These are phyloP conservation scores for Psilocybe cyanescens DNA, from an alignment of 768 basidiomycete species.

Conservation along the genomic window DNA sequence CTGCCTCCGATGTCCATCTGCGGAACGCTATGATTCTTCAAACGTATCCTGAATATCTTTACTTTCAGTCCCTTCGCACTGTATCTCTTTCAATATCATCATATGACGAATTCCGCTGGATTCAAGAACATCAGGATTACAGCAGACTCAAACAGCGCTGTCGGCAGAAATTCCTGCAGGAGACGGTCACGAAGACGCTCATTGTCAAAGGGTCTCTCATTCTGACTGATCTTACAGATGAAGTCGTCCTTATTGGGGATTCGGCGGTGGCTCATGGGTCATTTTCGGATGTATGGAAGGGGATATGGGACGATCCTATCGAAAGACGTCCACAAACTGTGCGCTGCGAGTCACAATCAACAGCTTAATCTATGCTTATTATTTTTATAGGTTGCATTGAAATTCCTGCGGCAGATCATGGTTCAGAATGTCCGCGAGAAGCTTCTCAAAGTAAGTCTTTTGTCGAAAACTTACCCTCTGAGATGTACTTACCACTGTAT, in stretches of 20 bases:
- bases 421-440: slow-evolving; percentile 55
- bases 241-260: slow-evolving; percentile 49
- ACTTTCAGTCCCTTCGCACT: slow-evolving; percentile 57
- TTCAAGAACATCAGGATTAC: slow-evolving; percentile 56
- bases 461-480: background rate
- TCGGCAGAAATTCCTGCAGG: slow-evolving; percentile 57
- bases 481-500: background rate
- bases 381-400: slow-evolving; percentile 53
- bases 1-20: slow-evolving; percentile 58
- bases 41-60: slow-evolving; percentile 50
- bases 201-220: slow-evolving; percentile 52
- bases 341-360: slow-evolving; percentile 1
- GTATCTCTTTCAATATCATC: slow-evolving; percentile 55
- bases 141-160: slow-evolving; percentile 59
- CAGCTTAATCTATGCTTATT: background rate
- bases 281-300: slow-evolving; percentile 68
- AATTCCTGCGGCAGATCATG: slow-evolving; percentile 57
- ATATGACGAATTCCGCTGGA: slow-evolving; percentile 63
- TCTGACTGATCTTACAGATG: slow-evolving; percentile 59
- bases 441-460: slow-evolving; percentile 45
- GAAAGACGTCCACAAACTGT: slow-evolving; percentile 41
- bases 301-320: slow-evolving; percentile 51
- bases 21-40: slow-evolving; percentile 64
- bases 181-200: slow-evolving; percentile 58
- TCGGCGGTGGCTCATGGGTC: slow-evolving; percentile 55